Evolutionary conservation across 163 green algal species (phyloP), one percentile per base, ranked within the genome.

Genomic region (Chlorella variabilis): DNA sequence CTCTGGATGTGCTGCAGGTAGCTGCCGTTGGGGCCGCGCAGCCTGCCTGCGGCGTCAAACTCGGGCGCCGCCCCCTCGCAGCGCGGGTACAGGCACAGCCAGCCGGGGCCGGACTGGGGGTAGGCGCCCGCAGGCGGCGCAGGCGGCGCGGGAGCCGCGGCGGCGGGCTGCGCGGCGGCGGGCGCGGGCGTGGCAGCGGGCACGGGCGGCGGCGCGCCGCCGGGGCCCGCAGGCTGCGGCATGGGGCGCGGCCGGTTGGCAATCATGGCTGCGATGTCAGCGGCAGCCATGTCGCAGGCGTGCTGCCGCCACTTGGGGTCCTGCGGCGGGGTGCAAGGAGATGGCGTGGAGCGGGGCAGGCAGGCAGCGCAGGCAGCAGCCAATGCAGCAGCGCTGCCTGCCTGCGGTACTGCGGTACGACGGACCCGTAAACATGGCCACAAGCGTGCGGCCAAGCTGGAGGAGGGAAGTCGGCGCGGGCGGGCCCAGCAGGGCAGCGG

Each of bases 1-100:
- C 76, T 63, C 9, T 58, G 71, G 34, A 91, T 91, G 71, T 91
- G 87, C 8, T 71, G 33, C 38, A 91, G 68, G 80, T 81, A 91
- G 45, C 75, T 82, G 77, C 69, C 67, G 51, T 63, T 70, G 36
- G 77, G 81, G 56, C 86, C 86, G 4, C 48, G 69, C 42, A 90
- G 58, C 0, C 86, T 67, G 34, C 42, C 59, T 3, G 70, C 33
- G 2, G 85, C 38, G 42, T 86, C 83, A 65, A 87, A 90, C 31
- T 81, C 74, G 9, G 71, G 34, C 9, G 67, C 45, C 2, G 77
- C 77, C 23, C 31, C 70, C 4, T 85, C 73, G 21, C 87, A 75
- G 42, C 86, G 65, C 27, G 85, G 33, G 58, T 86, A 89, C 39
- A 89, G 73, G 29, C 63, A 75, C n/a, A 85, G 18, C 41, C 45